These are phyloP conservation scores for Kandelia obovata DNA, from an alignment of 345 rosid species.

Conservation along the genomic window DNA sequence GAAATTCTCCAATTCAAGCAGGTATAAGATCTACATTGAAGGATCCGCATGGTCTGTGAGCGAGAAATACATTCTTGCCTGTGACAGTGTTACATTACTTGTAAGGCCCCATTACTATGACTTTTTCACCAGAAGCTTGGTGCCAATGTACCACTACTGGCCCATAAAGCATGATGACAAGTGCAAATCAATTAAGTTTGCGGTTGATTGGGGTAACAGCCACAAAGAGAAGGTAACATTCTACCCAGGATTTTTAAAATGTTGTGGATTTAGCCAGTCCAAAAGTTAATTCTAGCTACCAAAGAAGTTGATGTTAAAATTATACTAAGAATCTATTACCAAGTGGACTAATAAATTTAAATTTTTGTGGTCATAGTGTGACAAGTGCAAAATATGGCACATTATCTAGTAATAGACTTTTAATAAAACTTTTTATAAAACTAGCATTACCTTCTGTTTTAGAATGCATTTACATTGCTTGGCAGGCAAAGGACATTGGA, in stretches of 20 bases:
- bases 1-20: not conserved
- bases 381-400: too few species aligned
- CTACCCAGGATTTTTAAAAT: not conserved
- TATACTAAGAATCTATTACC: too few species aligned
- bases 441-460: too few species aligned
- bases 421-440: too few species aligned
- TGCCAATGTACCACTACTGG: conserved; percentile 25
- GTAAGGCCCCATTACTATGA: conserved; percentile 31
- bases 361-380: too few species aligned
- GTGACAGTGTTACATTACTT: conserved; percentile 23
- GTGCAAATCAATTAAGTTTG: conserved; percentile 30
- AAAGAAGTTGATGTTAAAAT: too few species aligned
- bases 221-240: conserved; percentile 22
- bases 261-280: too few species aligned
- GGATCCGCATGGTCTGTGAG: conserved; percentile 37
- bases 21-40: conserved; percentile 34
- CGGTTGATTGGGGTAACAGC: conserved; percentile 32
- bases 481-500: conserved; percentile 28
- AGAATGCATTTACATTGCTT: too few species aligned
- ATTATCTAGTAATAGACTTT: too few species aligned
- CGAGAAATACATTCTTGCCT: conserved; percentile 33
- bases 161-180: conserved; percentile 22
- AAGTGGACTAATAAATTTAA: too few species aligned
- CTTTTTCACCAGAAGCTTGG: conserved; percentile 27
- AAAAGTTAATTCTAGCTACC: too few species aligned